Evolutionary conservation across 768 basidiomycete genomes (phyloP), one percentile per base, ranked within the genome.

Genomic region (Hydnomerulius pinastri): DNA sequence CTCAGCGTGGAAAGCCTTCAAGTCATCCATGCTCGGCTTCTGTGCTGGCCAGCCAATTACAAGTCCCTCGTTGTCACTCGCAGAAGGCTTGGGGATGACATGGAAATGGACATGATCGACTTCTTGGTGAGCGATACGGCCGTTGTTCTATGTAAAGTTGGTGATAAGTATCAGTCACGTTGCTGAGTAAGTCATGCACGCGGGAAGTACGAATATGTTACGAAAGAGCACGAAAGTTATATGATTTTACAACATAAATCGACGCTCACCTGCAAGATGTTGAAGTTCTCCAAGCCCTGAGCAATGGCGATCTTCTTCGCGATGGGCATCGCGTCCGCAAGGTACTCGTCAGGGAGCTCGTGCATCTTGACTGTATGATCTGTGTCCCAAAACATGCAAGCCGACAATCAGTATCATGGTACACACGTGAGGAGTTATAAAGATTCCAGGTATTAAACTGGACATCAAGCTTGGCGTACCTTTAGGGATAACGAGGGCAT

Each of bases 81-180:
- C 76, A n/a, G 70, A 64, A 0, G 90, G 92, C 66, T 97, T 98
- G 3, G 95, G 94, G 54, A 98, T 95, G 58, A 98, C 78, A 61
- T 98, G 93, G 72, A 93, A 93, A 67, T 96, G 92, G 12, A 93
- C 92, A 60, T 96, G 93, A 47, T 85, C 80, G 23, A 96, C 92
- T 44, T 80, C 74, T 72, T 82, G 84, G 62, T 79, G 85, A 46
- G 80, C 87, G 58, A 78, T 70, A 33, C 73, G 66, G 4, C 87
- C 86, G 59, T 89, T 89, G 72, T 88, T 89, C 84, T 86, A 56
- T 25, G 15, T 18, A 3, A 8, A 3, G 17, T 18, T 20, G n/a
- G n/a, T n/a, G n/a, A n/a, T n/a, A n/a, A 32, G 33, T 4, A 40
- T 18, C n/a, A 21, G 20, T n/a, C n/a, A n/a, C n/a, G n/a, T n/a